A percentile compares a stretch with the other conserved stretches of the same genome.
These are phyloP conservation scores for Ganoderma sinense DNA, from an alignment of 1,284 basidiomycete genomes.

Conservation along the genomic window DNA sequence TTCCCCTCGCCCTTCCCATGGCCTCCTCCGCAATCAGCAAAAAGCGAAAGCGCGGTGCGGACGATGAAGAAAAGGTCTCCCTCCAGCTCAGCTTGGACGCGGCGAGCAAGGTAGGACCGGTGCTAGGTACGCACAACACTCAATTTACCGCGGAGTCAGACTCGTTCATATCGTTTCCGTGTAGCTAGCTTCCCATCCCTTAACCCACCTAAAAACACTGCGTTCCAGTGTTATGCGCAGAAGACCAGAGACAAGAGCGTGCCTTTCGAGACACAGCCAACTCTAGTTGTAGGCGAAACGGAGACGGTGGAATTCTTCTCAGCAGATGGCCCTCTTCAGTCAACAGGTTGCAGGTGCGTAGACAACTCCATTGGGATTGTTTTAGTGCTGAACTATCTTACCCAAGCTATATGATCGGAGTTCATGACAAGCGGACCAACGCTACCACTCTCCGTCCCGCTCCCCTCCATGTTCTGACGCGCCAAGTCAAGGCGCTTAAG, in stretches of 20 bases:
- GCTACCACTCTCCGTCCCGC: conserved; percentile 73
- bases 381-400: conserved; percentile 19
- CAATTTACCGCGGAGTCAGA: conserved; percentile 22
- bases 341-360: conserved; percentile 69
- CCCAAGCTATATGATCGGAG: conserved; percentile 68
- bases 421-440: conserved; percentile 77
- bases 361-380: conserved; percentile 25
- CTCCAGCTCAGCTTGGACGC: conserved; percentile 56
- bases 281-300: conserved; percentile 76
- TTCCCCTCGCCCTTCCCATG: conserved; percentile 15
- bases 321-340: conserved; percentile 43
- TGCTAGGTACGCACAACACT: conserved; percentile 64
- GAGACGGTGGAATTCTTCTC: conserved; percentile 70
- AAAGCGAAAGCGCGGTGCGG: conserved; percentile 67
- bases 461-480: conserved; percentile 78
- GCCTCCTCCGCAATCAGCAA: conserved; percentile 42
- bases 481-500: conserved; percentile 85
- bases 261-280: conserved; percentile 55
- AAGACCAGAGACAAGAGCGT: conserved; percentile 42
- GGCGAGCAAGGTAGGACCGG: conserved; percentile 65
- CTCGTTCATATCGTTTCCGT: conserved; percentile 2
- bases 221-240: conserved; percentile 71
- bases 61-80: conserved; percentile 48
- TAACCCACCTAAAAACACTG: conserved; percentile 62
- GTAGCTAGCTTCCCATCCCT: conserved; percentile 82